A percentile compares a stretch with the other conserved stretches of the same genome.
Conservation (phyloP, 768 basidiomycete species). For the Russula vinacea region DNA sequence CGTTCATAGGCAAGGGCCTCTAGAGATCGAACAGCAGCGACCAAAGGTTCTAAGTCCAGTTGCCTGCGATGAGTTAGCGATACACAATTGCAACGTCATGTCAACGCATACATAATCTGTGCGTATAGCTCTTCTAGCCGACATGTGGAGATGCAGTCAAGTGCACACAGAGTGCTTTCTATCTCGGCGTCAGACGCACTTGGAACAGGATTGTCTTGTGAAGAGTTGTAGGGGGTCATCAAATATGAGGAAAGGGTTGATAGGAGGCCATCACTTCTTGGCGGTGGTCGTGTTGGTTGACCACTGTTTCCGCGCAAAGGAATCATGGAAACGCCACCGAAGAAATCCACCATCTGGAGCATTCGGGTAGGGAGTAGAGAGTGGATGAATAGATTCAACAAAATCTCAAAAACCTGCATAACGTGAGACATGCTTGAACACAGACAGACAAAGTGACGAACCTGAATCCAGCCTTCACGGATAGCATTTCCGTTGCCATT, state of each 20-base stretch:
- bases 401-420: conserved; percentile 93
- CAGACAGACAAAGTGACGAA: conserved; percentile 36
- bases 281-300: conserved; percentile 57
- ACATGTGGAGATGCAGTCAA: conserved; percentile 93
- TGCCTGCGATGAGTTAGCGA: conserved; percentile 46
- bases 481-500: conserved; percentile 94
- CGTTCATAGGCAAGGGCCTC: conserved; percentile 88
- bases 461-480: conserved; percentile 92
- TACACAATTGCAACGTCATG: background rate
- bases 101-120: conserved; percentile 72
- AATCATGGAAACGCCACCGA: conserved; percentile 91
- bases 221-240: conserved; percentile 86
- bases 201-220: conserved; percentile 70
- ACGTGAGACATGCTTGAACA: conserved; percentile 14
- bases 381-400: conserved; percentile 92
- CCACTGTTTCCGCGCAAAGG: conserved; percentile 66
- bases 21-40: conserved; percentile 81
- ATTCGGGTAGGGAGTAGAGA: conserved; percentile 86
- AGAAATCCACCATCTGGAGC: conserved; percentile 97
- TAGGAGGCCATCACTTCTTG: conserved; percentile 82
- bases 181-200: conserved; percentile 90
- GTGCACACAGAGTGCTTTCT: conserved; percentile 90
- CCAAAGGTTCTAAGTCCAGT: conserved; percentile 72
- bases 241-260: conserved; percentile 94
- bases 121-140: conserved; percentile 90